Conservation (phyloP, 2,329 filamentous ascomycete genomes). For the Ploettnerulaceae sp. region DNA sequence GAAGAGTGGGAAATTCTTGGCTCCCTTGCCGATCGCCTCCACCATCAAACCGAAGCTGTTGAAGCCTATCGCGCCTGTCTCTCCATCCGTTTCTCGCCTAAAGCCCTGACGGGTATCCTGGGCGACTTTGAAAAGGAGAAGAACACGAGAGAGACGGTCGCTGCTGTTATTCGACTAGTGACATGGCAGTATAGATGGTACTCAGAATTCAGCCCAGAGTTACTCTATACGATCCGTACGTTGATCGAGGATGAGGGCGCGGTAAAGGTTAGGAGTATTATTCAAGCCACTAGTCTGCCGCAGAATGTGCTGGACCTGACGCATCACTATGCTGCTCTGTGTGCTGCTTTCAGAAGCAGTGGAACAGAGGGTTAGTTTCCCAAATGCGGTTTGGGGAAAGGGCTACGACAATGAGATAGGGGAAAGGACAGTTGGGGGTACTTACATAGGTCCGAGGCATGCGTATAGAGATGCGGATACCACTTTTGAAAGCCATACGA, state of each 20-base stretch:
- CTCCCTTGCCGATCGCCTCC: constrained; percentile 83
- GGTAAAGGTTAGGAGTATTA: constrained; percentile 94
- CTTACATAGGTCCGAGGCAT: neutral
- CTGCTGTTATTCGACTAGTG: constrained; percentile 82
- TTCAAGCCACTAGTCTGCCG: constrained; percentile 90
- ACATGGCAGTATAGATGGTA: constrained; percentile 99
- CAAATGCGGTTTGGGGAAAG: neutral
- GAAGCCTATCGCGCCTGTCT: constrained; percentile 92
- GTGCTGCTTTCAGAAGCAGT: constrained; percentile 90
- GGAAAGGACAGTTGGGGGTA: neutral
- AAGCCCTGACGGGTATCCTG: constrained; percentile 81
- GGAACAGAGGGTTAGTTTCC: constrained; percentile 46
- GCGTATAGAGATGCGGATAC: no score
- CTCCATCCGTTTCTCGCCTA: constrained; percentile 84
- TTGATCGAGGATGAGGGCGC: constrained; percentile 97
- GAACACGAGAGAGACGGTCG: constrained; percentile 75
- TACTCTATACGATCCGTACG: constrained; percentile 82
- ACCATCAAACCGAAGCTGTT: constrained; percentile 84
- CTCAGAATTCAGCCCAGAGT: constrained; percentile 92
- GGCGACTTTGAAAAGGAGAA: constrained; percentile 72
- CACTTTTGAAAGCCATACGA: no score
- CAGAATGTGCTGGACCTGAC: constrained; percentile 92
- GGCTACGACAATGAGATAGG: neutral
- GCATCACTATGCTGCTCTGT: constrained; percentile 92
- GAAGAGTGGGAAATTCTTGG: constrained; percentile 99